A percentile compares a stretch with the other conserved stretches of the same genome.
These are phyloP conservation scores for Tylopilus balloui DNA, from an alignment of 768 basidiomycete species.

Conservation along the genomic window DNA sequence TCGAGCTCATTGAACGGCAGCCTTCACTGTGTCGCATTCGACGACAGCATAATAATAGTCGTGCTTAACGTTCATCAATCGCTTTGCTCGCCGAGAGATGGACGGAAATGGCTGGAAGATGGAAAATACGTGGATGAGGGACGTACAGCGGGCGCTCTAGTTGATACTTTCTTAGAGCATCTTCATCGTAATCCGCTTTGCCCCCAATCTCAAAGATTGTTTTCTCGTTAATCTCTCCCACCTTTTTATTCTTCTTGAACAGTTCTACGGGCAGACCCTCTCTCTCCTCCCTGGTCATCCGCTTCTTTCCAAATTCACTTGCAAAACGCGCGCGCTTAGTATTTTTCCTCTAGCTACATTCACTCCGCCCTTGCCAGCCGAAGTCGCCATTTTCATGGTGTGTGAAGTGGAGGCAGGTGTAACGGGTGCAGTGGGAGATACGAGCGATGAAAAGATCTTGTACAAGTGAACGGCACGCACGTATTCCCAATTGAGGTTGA, in stretches of 20 bases:
- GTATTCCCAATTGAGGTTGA: slow-evolving; percentile 98
- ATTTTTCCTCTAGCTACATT: slow-evolving; percentile 59
- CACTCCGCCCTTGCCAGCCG: slow-evolving; percentile 7
- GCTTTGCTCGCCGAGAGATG: neutral
- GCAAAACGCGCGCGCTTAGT: slow-evolving; percentile 77
- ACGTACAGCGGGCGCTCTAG: slow-evolving; percentile 84
- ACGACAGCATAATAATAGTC: slow-evolving; percentile 97
- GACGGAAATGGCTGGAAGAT: neutral
- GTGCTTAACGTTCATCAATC: slow-evolving; percentile 14
- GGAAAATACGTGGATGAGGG: neutral
- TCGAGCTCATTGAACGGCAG: slow-evolving; percentile 82
- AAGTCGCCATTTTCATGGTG: slow-evolving; percentile 9
- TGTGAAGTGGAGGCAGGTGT: slow-evolving; percentile 27
- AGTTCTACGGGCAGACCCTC: slow-evolving; percentile 88
- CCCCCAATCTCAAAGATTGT: slow-evolving; percentile 63
- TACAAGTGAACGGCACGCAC: slow-evolving; percentile 85
- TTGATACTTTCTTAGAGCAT: slow-evolving; percentile 86
- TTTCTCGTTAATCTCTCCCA: slow-evolving; percentile 55
- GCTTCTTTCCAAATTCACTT: slow-evolving; percentile 87
- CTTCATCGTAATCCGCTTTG: slow-evolving; percentile 81
- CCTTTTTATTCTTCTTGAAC: slow-evolving; percentile 51
- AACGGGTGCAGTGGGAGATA: slow-evolving; percentile 55
- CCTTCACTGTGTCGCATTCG: slow-evolving; percentile 73
- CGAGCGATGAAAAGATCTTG: slow-evolving; percentile 87
- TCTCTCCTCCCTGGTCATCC: slow-evolving; percentile 80